Evolutionary conservation across 176 grass and related monocot genomes (phyloP).

Genomic region (Carex myosuroides): DNA sequence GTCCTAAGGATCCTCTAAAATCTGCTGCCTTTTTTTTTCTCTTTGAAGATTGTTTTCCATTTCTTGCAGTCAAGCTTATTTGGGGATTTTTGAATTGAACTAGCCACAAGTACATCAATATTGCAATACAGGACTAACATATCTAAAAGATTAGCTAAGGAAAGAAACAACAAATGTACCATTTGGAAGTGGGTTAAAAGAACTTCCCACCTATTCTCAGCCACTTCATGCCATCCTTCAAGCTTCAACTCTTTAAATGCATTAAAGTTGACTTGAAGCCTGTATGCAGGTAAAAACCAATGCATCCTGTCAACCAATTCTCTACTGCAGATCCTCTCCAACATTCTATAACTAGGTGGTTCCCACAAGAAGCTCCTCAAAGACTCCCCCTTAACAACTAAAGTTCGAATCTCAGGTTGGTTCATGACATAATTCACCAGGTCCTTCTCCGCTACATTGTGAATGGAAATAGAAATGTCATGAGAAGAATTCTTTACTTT

Average conservation of each 20-base stretch:
- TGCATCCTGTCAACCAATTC: conserved; percentile 49
- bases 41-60: neutral
- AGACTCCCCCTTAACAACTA: conserved; percentile 6
- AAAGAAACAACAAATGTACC: conserved; percentile 45
- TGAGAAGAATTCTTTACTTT: conserved; percentile 38
- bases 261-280: conserved; percentile 49
- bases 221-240: conserved; percentile 51
- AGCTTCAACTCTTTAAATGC: conserved; percentile 46
- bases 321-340: conserved; percentile 39
- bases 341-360: conserved; percentile 38
- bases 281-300: conserved; percentile 64
- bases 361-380: conserved; percentile 56
- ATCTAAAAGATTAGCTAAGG: neutral
- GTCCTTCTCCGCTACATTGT: conserved; percentile 51
- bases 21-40: neutral
- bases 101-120: neutral
- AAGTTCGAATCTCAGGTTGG: conserved; percentile 34
- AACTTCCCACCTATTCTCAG: conserved; percentile 68
- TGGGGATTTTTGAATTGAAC: neutral
- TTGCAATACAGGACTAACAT: neutral
- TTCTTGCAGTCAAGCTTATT: neutral
- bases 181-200: conserved; percentile 80
- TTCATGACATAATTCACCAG: conserved; percentile 42
- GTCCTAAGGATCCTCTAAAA: too few relatives aligned
- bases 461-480: conserved; percentile 58